Evolutionary conservation across 2,329 filamentous ascomycete species (phyloP), one percentile per base, ranked within the genome.

Genomic region (Emmonsia crescens): DNA sequence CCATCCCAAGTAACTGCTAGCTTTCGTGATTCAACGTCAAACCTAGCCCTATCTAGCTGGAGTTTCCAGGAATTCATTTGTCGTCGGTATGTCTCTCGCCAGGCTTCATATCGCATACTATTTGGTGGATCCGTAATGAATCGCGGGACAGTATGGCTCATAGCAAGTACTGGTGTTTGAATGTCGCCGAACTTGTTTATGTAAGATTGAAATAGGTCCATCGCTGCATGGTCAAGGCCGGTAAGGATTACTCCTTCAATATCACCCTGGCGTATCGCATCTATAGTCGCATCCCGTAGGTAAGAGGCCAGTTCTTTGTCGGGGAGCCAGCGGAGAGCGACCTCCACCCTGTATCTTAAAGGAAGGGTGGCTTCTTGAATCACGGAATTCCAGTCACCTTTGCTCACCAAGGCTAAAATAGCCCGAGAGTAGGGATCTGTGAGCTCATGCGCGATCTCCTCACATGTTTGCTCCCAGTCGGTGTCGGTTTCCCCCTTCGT

Each of bases 201-300:
- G 69, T 86, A 85, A 6, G 79, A 81, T 66, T 83, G 79, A 64
- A 87, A 82, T 42, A 87, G 77, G 55, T 83, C 80, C 71, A 87
- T 79, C 3, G 80, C 80, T 61, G 78, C 76, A 62, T 84, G 80
- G 3, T 79, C 79, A 6, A 86, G 77, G 6, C 85, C 85, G 0
- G 85, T 87, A 9, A 87, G 77, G 16, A 86, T 74, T 8, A 86
- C 75, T 10, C 84, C 85, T 72, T 85, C 83, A 59, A 85, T 79
- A 66, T 85, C 79, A 33, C 85, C 85, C 61, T 80, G 75, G 2
- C 72, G 71, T 57, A 84, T 78, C 29, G 78, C 78, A 46, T 81
- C 76, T 27, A 75, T 69, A 0, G 80, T 83, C 5, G 78, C 77
- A 44, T 83, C 78, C 49, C 79, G 76, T 52, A 87, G 74, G 67